A percentile compares a stretch with the other conserved stretches of the same genome.
Evolutionary conservation across 2,329 filamentous ascomycete genomes (phyloP).

Genomic region (Knufia petricola): DNA sequence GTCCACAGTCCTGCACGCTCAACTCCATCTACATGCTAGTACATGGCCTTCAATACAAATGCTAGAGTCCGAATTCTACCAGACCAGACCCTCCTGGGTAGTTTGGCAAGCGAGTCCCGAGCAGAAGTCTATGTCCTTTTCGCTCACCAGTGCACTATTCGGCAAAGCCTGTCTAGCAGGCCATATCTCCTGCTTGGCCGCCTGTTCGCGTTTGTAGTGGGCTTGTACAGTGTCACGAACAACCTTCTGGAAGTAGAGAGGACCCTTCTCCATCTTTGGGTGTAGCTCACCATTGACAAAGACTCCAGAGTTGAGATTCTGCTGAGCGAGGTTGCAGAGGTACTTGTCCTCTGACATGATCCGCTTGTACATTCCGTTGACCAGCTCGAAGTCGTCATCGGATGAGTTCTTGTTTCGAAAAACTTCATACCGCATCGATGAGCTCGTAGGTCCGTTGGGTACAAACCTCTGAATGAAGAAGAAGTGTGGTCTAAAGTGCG

Average conservation of each 20-base stretch:
- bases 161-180: conserved; percentile 29
- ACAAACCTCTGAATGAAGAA: conserved; percentile 56
- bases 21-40: not conserved
- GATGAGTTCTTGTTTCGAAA: conserved; percentile 52
- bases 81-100: conserved; percentile 11
- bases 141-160: conserved; percentile 12
- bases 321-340: conserved; percentile 50
- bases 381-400: conserved; percentile 49
- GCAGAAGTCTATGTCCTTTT: conserved; percentile 17
- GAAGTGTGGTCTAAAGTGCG: conserved; percentile 43
- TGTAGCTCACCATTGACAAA: conserved; percentile 57
- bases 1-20: no score
- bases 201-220: conserved; percentile 41
- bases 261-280: conserved; percentile 50
- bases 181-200: conserved; percentile 42
- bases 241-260: conserved; percentile 47
- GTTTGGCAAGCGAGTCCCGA: conserved; percentile 14
- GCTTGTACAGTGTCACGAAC: conserved; percentile 41
- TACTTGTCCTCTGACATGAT: conserved; percentile 57
- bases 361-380: conserved; percentile 52
- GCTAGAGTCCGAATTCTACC: no score
- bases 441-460: conserved; percentile 42
- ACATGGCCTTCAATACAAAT: no score
- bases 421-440: conserved; percentile 53
- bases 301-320: conserved; percentile 52